phyloP scores from a whole-genome alignment of 2,329 filamentous ascomycete species.

The Pyricularia sp. region DNA sequence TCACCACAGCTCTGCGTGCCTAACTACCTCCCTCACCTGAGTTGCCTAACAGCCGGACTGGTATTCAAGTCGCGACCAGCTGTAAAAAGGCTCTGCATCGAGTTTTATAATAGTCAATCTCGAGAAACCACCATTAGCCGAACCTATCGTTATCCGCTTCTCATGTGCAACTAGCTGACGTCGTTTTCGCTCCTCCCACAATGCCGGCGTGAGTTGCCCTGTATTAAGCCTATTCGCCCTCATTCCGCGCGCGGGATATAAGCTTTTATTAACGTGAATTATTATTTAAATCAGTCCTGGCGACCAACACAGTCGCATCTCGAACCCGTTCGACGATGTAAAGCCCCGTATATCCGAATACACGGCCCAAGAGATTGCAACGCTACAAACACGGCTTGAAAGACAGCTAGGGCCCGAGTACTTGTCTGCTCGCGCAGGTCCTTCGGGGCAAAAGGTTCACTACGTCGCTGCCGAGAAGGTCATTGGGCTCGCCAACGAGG shows the following conservation, averaged over 20 bases:
- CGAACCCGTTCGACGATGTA: conserved; percentile 75
- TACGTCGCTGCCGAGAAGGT: conserved; percentile 96
- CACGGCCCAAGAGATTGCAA: conserved; percentile 84
- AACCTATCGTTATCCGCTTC: background rate
- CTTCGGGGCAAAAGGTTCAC: conserved; percentile 77
- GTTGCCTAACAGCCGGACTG: background rate
- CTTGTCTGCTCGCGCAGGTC: conserved; percentile 76
- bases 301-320: conserved; percentile 53
- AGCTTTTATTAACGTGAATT: background rate
- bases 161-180: background rate
- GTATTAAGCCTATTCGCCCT: background rate
- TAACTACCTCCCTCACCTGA: background rate
- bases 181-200: background rate
- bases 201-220: conserved; percentile 13
- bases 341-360: conserved; percentile 65
- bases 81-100: background rate
- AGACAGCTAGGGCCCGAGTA: conserved; percentile 95
- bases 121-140: background rate
- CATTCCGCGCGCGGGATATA: background rate
- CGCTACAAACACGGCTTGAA: conserved; percentile 75
- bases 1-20: background rate
- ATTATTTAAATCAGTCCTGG: conserved; percentile 42
- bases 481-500: conserved; percentile 88
- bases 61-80: background rate
- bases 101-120: background rate